phyloP scores from a whole-genome alignment of 805 yeast species.

The Wickerhamomyces canadensis region DNA sequence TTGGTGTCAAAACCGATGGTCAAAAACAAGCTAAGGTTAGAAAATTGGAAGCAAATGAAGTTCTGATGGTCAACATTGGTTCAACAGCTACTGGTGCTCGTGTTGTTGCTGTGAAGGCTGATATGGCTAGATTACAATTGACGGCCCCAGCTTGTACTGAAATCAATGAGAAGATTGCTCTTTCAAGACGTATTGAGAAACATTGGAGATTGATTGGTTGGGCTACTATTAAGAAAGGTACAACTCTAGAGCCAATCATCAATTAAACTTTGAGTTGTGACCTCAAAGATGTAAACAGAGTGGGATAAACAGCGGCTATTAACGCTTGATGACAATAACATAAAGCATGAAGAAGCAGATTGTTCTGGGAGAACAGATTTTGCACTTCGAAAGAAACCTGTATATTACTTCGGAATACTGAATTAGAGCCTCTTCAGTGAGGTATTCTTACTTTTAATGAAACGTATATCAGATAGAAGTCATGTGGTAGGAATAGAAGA shows the following conservation, averaged over 20 bases:
- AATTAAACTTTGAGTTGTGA: no score
- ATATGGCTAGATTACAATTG: conserved; percentile 96
- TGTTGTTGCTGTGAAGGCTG: conserved; percentile 96
- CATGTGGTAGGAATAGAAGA: neutral
- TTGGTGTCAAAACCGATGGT: conserved; percentile 98
- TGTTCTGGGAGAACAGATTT: neutral
- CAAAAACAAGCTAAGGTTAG: conserved; percentile 96
- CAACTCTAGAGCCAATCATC: conserved; percentile 71
- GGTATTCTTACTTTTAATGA: no score
- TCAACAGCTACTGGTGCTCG: conserved; percentile 99
- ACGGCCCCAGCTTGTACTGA: conserved; percentile 99
- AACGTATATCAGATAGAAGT: no score
- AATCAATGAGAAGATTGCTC: conserved; percentile 95
- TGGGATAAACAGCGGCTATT: no score
- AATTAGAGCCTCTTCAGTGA: no score
- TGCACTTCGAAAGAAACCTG: no score
- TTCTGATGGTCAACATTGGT: conserved; percentile 98
- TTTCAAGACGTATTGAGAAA: conserved; percentile 98
- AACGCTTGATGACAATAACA: neutral
- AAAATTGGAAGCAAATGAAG: conserved; percentile 90
- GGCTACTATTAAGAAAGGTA: conserved; percentile 97
- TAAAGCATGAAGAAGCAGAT: neutral
- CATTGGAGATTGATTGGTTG: conserved; percentile 99
- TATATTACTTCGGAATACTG: no score
- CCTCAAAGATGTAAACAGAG: no score